Evolutionary conservation across 257 asterid species (phyloP), one percentile per base, ranked within the genome.

Genomic region (Schizonepeta tenuifolia): DNA sequence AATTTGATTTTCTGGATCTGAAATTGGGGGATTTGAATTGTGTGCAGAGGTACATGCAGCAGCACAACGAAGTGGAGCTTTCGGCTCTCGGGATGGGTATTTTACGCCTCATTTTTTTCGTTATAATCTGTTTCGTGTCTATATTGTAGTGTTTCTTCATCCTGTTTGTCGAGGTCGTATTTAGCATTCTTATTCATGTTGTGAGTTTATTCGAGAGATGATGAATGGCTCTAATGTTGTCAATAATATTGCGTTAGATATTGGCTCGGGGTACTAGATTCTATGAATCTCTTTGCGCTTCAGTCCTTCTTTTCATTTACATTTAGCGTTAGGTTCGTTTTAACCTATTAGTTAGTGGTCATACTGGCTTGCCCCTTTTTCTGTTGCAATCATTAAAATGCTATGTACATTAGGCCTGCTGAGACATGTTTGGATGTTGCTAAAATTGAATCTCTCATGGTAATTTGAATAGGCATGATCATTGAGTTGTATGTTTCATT

Each of bases 21-120:
- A 54, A 73, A n/a, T 73, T 41, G 59, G 51, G 71, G 13, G 60
- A 63, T 63, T 65, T 65, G 35, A 24, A 41, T 24, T 40, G 12
- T 54, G 40, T 54, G 78, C 87, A 89, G 96, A 87, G 86, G 86
- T 89, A 87, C 79, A 78, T 87, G 94, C 96, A 87, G 79, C 91
- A 87, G 79, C 79, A 87, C 56, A 74, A 80, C 22, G 90, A 87
- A 74, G 91, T 87, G 43, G 93, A 85, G 77, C 91, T 89, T 70
- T 89, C 93, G 67, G 88, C 89, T 53, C 86, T 87, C 38, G 96
- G 94, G 8, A 81, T 89, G 87, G 93, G 89, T 87, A 84, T 15
- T 1, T 21, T 53, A 41, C 21, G 65, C 41, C 53, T 65, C 40
- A 17, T 17, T 44, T 47, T 14, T 41, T n/a, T 13, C 15, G 21